Conservation (phyloP, 2,329 filamentous ascomycete species). For the Emmonsiellopsis sp. region DNA sequence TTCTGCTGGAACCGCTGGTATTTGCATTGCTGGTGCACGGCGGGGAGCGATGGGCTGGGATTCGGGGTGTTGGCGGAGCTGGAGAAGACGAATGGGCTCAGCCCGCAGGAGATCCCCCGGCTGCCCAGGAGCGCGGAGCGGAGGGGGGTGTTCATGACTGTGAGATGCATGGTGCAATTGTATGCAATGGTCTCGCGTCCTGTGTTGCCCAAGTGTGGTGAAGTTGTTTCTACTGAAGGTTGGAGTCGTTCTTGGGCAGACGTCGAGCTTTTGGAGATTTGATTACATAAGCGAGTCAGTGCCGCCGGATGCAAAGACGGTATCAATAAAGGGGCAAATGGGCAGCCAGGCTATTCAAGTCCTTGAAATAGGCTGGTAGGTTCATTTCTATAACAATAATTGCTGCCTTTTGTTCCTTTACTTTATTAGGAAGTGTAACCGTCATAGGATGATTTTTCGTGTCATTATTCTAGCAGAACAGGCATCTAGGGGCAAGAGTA, state of each 20-base stretch:
- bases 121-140: slow-evolving; percentile 24
- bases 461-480: no score
- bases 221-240: neutral
- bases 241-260: neutral
- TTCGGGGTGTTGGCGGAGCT: neutral
- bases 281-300: no score
- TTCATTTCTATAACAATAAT: no score
- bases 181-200: neutral
- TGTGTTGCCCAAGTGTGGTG: neutral
- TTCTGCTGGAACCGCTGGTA: slow-evolving; percentile 13
- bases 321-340: no score
- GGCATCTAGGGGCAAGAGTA: no score
- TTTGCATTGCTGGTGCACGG: slow-evolving; percentile 2
- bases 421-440: no score
- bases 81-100: slow-evolving; percentile 17
- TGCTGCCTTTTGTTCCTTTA: no score
- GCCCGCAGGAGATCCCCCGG: slow-evolving; percentile 15
- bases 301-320: no score
- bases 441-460: no score
- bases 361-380: no score
- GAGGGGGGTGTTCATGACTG: slow-evolving; percentile 21
- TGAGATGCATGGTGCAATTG: slow-evolving; percentile 18
- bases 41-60: neutral
- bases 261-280: no score
- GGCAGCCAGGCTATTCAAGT: no score